phyloP scores from a whole-genome alignment of 495 filamentous ascomycete genomes.

The Evernia prunastri region DNA sequence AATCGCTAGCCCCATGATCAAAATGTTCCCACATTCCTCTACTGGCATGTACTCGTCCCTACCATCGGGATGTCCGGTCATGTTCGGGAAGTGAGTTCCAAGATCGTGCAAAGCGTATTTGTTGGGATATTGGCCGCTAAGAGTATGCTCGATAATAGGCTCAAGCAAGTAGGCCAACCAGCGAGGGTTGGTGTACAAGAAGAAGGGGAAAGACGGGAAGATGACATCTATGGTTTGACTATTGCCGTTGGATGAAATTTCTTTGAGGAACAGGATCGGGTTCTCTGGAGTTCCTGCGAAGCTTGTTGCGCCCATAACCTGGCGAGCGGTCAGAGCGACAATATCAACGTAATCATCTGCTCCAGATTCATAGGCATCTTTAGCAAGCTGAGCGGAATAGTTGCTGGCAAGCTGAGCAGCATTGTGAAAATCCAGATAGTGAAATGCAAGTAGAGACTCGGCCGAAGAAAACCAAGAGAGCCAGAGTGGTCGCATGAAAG shows the following conservation, averaged over 20 bases:
- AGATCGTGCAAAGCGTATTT: conserved; percentile 92
- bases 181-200: conserved; percentile 85
- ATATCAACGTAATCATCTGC: conserved; percentile 76
- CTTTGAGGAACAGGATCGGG: conserved; percentile 85
- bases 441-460: conserved; percentile 62
- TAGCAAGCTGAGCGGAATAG: conserved; percentile 70
- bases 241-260: conserved; percentile 93
- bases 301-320: conserved; percentile 82
- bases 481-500: conserved; percentile 83
- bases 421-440: conserved; percentile 65
- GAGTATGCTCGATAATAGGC: conserved; percentile 82
- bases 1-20: conserved; percentile 87
- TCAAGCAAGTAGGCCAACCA: conserved; percentile 90
- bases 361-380: conserved; percentile 63
- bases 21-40: conserved; percentile 92
- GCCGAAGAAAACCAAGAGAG: conserved; percentile 60
- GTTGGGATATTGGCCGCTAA: conserved; percentile 88
- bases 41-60: conserved; percentile 95
- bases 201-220: conserved; percentile 92
- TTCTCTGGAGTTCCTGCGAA: conserved; percentile 82
- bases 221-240: conserved; percentile 96
- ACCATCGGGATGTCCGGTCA: conserved; percentile 83
- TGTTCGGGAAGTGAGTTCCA: conserved; percentile 82
- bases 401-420: conserved; percentile 60
- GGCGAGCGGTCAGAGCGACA: conserved; percentile 79